These are phyloP conservation scores for Afroboletus lepidellus DNA, from an alignment of 1,284 basidiomycete genomes.

Conservation along the genomic window DNA sequence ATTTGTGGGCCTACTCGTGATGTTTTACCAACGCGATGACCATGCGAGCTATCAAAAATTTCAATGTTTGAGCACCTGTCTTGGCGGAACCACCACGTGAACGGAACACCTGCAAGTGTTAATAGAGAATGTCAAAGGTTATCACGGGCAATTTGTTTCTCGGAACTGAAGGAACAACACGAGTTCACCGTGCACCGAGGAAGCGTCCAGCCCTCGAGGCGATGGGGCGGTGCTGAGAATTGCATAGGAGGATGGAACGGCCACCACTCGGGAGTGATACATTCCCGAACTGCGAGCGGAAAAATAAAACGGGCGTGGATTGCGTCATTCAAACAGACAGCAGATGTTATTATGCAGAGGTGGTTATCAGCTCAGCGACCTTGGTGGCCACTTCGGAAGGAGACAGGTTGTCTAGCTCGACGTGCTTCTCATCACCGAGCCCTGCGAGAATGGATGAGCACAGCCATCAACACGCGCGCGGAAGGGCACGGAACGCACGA, in stretches of 20 bases:
- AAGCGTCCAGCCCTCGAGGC: conserved; percentile 24
- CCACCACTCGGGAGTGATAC: background rate
- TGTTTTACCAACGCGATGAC: background rate
- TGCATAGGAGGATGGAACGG: background rate
- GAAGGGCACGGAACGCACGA: conserved; percentile 56
- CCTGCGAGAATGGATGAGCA: conserved; percentile 43
- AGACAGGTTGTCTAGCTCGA: conserved; percentile 77
- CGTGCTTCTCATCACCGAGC: conserved; percentile 75
- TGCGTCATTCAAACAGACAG: conserved; percentile 8
- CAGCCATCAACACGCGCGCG: conserved; percentile 11
- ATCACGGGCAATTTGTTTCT: conserved; percentile 3
- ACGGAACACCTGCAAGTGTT: conserved; percentile 2
- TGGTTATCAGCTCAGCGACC: conserved; percentile 58
- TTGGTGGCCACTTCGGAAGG: conserved; percentile 69
- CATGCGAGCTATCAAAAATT: conserved; percentile 1
- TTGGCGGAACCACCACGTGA: background rate
- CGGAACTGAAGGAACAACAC: conserved; percentile 15
- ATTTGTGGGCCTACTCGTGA: background rate
- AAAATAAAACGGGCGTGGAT: conserved; percentile 6
- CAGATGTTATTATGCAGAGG: conserved; percentile 14
- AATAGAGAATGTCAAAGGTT: background rate
- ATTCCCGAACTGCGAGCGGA: background rate
- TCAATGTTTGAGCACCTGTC: background rate
- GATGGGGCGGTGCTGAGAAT: conserved; percentile 14
- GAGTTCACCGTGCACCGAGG: conserved; percentile 13